Evolutionary conservation across 1,284 basidiomycete genomes (phyloP), one percentile per base, ranked within the genome.

Genomic region (Irpex rosettiformis): DNA sequence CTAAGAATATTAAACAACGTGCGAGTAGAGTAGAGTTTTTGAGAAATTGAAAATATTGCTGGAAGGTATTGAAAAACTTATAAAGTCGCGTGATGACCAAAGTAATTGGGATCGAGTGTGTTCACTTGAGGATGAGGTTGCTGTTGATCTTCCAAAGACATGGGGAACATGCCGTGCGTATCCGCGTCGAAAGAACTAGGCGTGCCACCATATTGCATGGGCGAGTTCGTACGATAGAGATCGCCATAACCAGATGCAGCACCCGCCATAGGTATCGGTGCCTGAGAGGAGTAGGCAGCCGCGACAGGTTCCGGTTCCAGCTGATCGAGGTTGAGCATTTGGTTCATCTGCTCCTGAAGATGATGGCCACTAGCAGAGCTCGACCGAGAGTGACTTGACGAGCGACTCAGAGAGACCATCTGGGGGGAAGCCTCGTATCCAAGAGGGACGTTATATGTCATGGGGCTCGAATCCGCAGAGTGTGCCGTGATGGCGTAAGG

Each of bases 381-480:
- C 62, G 66, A 65, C 56, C 70, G 70, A 60, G 68, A 67, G 51
- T 61, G 65, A 54, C 33, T 52, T n/a, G 56, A 59, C 30, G 45
- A 52, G 42, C 57, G 58, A 30, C 40, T 29, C 54, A 52, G 24
- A 48, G 37, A 45, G 27, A 48, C 55, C 56, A 57, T 58, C 43
- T 59, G 58, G 51, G 55, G 33, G 52, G 60, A 25, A 55, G 56
- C 52, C 30, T 65, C 66, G 51, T 72, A 71, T 24, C 67, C 72
- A n/a, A 85, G 71, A 7, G 79, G 77, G 4, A 82, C 68, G 29
- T 73, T 70, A 63, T 79, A 80, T 59, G 75, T 75, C 65, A 79
- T 78, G n/a, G 84, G 84, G 63, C 85, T 86, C 30, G 79, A 82
- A 58, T 83, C 79, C 25, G 82, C 77, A 43, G 81, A 83, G 33